These are phyloP conservation scores for Cornus kousa DNA, from an alignment of 148 eudicot genomes.

Conservation along the genomic window DNA sequence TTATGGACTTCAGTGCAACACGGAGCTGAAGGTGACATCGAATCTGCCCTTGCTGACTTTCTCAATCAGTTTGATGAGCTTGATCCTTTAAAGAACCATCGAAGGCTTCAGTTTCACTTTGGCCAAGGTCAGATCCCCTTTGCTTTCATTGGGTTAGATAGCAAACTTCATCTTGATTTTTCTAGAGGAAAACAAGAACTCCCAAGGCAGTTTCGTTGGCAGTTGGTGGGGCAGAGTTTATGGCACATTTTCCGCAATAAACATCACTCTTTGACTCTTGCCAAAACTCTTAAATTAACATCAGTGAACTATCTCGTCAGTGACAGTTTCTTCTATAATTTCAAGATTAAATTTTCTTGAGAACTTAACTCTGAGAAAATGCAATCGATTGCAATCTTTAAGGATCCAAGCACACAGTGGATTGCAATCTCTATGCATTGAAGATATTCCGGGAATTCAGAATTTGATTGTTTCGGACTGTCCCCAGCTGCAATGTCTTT, in stretches of 20 bases:
- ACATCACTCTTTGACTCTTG: background rate
- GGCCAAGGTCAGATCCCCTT: background rate
- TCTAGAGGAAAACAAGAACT: conserved; percentile 8
- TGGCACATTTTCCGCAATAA: background rate
- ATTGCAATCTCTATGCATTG: conserved; percentile 11
- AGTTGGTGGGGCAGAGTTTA: conserved; percentile 6
- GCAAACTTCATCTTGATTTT: conserved; percentile 22
- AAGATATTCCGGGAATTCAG: background rate
- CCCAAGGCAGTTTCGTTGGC: conserved; percentile 11
- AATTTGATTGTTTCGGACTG: background rate
- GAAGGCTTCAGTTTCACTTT: conserved; percentile 16
- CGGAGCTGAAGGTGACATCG: conserved; percentile 8
- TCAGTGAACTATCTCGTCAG: conserved; percentile 15
- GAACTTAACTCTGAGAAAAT: conserved; percentile 4
- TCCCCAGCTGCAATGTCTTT: background rate
- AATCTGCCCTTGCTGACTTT: background rate
- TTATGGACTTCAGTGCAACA: background rate
- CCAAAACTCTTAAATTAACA: conserved; percentile 15
- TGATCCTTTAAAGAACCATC: conserved; percentile 9
- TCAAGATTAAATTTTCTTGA: conserved; percentile 13
- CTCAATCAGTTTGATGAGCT: conserved; percentile 5
- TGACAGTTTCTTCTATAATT: conserved; percentile 13
- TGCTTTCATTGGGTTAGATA: conserved; percentile 13
- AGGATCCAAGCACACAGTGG: background rate
- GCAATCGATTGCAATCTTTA: background rate